Percentiles rank a stretch among this genome's conserved stretches.
Conservation (phyloP, 106 monocot genomes). For the Agapanthus africanus region DNA sequence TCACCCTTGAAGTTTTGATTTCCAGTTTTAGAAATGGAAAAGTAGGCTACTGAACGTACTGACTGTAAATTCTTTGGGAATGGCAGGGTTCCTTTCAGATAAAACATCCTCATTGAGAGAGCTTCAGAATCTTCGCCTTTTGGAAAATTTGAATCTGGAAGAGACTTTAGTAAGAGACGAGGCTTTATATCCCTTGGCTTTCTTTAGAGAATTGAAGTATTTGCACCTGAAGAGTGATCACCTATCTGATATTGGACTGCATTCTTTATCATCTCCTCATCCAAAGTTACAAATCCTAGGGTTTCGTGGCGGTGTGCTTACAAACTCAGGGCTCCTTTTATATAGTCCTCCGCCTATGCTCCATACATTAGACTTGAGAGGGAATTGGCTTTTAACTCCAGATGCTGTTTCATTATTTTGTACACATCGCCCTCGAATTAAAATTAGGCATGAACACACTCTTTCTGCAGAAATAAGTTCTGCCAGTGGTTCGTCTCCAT, state of each 20-base stretch:
- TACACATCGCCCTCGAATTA: slow-evolving; percentile 33
- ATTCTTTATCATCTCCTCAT: slow-evolving; percentile 39
- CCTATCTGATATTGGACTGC: slow-evolving; percentile 51
- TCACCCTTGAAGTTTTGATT: too few relatives aligned
- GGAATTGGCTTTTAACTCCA: slow-evolving; percentile 74
- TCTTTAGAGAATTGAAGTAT: slow-evolving; percentile 37
- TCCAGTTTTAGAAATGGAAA: too few relatives aligned
- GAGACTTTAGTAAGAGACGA: slow-evolving; percentile 55
- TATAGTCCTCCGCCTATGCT: slow-evolving; percentile 43
- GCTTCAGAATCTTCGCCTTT: slow-evolving; percentile 44
- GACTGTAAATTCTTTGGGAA: background rate
- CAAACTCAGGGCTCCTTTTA: slow-evolving; percentile 43
- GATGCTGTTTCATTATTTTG: slow-evolving; percentile 51
- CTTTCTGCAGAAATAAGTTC: slow-evolving; percentile 8
- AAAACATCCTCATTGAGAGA: slow-evolving; percentile 31
- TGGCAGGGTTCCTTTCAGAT: slow-evolving; percentile 6
- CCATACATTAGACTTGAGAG: slow-evolving; percentile 56
- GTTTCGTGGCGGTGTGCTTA: slow-evolving; percentile 54
- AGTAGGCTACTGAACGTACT: background rate
- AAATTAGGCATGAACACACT: slow-evolving; percentile 52
- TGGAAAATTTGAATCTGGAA: slow-evolving; percentile 82
- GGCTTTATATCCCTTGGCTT: slow-evolving; percentile 37
- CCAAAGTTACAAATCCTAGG: slow-evolving; percentile 52
- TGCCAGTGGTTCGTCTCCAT: slow-evolving; percentile 8
- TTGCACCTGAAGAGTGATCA: slow-evolving; percentile 73